These are phyloP conservation scores for Umbellularia californica DNA, from an alignment of 164 flowering plant genomes.

Conservation along the genomic window DNA sequence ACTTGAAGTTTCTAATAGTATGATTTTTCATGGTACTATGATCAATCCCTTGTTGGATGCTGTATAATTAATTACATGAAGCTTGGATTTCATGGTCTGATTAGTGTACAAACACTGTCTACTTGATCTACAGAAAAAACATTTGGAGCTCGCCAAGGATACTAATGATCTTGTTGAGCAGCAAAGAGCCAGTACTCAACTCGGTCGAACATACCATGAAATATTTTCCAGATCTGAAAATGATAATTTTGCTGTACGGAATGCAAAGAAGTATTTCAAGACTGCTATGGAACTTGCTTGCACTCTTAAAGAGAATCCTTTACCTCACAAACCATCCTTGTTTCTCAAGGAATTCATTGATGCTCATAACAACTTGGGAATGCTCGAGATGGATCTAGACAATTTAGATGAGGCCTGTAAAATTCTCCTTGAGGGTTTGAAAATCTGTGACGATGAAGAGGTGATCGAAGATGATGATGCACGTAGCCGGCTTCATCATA, in stretches of 20 bases:
- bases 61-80: not conserved
- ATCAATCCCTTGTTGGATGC: not conserved
- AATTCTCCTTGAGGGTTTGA: conserved; percentile 56
- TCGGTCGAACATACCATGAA: conserved; percentile 94
- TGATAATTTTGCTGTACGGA: conserved; percentile 57
- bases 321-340: conserved; percentile 27
- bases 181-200: conserved; percentile 94
- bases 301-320: conserved; percentile 52
- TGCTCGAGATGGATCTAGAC: conserved; percentile 94
- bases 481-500: conserved; percentile 87
- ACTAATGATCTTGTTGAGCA: conserved; percentile 69
- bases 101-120: not conserved
- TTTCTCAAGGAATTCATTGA: conserved; percentile 84
- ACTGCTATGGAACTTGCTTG: conserved; percentile 73
- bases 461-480: conserved; percentile 62
- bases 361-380: conserved; percentile 88
- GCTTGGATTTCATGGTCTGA: not conserved
- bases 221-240: conserved; percentile 56
- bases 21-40: not conserved
- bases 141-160: conserved; percentile 80
- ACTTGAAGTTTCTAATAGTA: not conserved
- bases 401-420: conserved; percentile 68
- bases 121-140: conserved; percentile 60
- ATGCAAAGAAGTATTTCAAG: conserved; percentile 82
- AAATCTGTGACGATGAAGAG: conserved; percentile 91